A percentile compares a stretch with the other conserved stretches of the same genome.
Conservation (phyloP, 2,329 filamentous ascomycete genomes). For the Aspergillus pseudotamarii region DNA sequence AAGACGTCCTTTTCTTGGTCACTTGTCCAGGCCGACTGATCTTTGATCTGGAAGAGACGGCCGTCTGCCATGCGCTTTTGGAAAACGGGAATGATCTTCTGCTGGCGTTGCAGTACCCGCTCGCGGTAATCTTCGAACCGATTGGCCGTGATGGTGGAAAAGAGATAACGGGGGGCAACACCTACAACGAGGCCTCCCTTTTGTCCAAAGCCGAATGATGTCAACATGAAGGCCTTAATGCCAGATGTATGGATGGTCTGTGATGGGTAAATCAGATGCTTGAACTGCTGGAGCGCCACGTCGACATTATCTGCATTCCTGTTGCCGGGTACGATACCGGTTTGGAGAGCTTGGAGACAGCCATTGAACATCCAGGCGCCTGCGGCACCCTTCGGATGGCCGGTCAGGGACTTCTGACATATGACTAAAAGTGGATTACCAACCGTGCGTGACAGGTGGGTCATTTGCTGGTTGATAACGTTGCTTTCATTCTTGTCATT, state of each 20-base stretch:
- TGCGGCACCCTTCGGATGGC: constrained; percentile 95
- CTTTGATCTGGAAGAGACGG: not conserved
- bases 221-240: constrained; percentile 97
- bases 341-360: constrained; percentile 89
- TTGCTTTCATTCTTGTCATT: constrained; percentile 99
- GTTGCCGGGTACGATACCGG: constrained; percentile 88
- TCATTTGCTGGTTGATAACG: constrained; percentile 93
- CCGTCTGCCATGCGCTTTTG: not conserved
- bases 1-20: not conserved
- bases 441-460: constrained; percentile 91
- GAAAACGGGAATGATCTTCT: not conserved
- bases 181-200: constrained; percentile 63
- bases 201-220: constrained; percentile 98
- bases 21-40: not conserved
- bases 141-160: not conserved
- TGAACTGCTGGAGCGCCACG: constrained; percentile 26
- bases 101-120: not conserved
- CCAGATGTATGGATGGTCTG: constrained; percentile 95
- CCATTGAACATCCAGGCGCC: constrained; percentile 99
- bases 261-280: constrained; percentile 92
- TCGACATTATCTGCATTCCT: constrained; percentile 96
- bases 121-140: not conserved
- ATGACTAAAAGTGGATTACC: constrained; percentile 93
- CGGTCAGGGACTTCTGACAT: constrained; percentile 97
- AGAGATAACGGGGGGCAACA: not conserved